Base-by-base conservation (phyloP, 1,284 basidiomycete genomes). In the Ceratobasidium sp. region DNA sequence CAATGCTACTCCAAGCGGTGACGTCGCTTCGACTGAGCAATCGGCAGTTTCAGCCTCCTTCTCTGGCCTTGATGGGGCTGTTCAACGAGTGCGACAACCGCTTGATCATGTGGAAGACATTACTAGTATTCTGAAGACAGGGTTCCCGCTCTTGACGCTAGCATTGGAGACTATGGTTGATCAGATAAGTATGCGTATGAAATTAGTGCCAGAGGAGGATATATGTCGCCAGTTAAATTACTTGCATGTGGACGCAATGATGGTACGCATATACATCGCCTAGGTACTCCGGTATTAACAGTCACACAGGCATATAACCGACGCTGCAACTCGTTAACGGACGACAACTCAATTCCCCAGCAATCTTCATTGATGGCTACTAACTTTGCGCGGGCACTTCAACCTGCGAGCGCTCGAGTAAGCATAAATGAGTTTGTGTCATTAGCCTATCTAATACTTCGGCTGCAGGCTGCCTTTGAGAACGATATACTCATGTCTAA, bases 91-190 rank as follows among this genome's bases (percentile, higher is more conserved):
- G 56, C 91, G 94, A 38, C 93, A 94, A 82, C 91, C 95, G 42
- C 96, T 92, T 90, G 97, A 99, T 78, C 91, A 95, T 82, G 92
- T 98, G 17, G 98, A 99, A 66, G 98, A 99, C 83, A 92, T 99
- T 79, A 91, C 97, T 66, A 94, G 97, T 83, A 93, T 96, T 76
- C 89, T 99, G 82, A 99, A 99, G 87, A 99, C 97, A 0, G 94
- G 96, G 0, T 98, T 98, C 88, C 98, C 98, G 0, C 89, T 99
- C 20, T 89, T 99, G 28, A 95, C 97, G 38, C 88, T 99, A 44
- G 98, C 96, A 75, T 90, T 99, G 89, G 98, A 99, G 86, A 98
- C 96, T 65, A 95, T 99, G 89, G 95, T 98, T 26, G 98, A 99
- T 82, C 97, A 99, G 85, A 94, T 99, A 81, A 90, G 92, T 57